Conservation (phyloP, 306 rosid genomes). For the Vachellia pachyceras region DNA sequence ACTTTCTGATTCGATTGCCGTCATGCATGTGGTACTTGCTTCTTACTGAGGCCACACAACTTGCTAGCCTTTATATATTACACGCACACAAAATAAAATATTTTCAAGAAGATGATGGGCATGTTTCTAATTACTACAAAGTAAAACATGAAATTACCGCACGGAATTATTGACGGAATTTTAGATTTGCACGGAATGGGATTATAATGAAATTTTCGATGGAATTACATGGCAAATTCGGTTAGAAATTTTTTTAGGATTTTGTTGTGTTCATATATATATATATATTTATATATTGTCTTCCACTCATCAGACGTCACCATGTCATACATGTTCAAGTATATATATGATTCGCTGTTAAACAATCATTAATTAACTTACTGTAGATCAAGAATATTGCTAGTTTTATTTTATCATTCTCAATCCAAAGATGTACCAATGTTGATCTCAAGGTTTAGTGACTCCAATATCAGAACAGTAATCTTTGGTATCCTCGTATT, state of each 20-base stretch:
- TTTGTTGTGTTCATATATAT: too few species aligned
- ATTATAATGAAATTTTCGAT: too few species aligned
- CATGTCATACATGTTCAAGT: slow-evolving; percentile 21
- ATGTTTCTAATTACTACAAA: too few species aligned
- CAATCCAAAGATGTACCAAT: slow-evolving; percentile 52
- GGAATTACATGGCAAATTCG: too few species aligned
- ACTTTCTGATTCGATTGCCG: slow-evolving; percentile 56
- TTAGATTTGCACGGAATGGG: too few species aligned
- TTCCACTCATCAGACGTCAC: slow-evolving; percentile 16
- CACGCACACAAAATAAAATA: too few species aligned
- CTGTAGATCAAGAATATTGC: slow-evolving; percentile 43
- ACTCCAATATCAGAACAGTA: slow-evolving; percentile 1
- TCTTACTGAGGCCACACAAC: slow-evolving; percentile 41
- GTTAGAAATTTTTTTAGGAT: too few species aligned
- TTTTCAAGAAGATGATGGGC: too few species aligned
- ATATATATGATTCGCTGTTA: slow-evolving; percentile 25
- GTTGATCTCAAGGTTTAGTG: slow-evolving; percentile 37
- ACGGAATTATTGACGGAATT: too few species aligned
- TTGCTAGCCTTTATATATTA: slow-evolving; percentile 39
- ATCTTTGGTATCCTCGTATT: background rate
- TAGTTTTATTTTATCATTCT: slow-evolving; percentile 47
- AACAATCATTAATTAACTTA: slow-evolving; percentile 33
- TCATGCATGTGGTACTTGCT: slow-evolving; percentile 78
- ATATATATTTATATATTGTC: slow-evolving; percentile 44
- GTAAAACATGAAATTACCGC: too few species aligned